A percentile compares a stretch with the other conserved stretches of the same genome.
These are phyloP conservation scores for Camellia lanceoleosa DNA, from an alignment of 148 eudicot species.

Conservation along the genomic window DNA sequence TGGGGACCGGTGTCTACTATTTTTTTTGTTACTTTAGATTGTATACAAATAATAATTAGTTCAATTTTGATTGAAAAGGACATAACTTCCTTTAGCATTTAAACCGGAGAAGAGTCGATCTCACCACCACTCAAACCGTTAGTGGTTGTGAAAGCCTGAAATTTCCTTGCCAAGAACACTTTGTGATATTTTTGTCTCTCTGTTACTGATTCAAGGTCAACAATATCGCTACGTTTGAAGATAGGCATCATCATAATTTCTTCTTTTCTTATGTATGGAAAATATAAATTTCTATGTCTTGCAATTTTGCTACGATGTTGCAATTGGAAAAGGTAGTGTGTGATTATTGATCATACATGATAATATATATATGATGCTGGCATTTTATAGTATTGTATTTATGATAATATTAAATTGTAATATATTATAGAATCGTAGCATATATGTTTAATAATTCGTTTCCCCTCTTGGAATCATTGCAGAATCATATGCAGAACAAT, in stretches of 20 bases:
- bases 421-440: neutral
- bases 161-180: slow-evolving; percentile 31
- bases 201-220: slow-evolving; percentile 7
- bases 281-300: slow-evolving; percentile 1
- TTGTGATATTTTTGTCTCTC: slow-evolving; percentile 22
- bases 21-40: slow-evolving; percentile 31
- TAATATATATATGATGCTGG: neutral
- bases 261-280: slow-evolving; percentile 7
- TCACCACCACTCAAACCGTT: slow-evolving; percentile 29
- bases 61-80: slow-evolving; percentile 16
- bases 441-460: neutral
- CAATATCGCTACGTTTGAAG: neutral
- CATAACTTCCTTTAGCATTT: slow-evolving; percentile 11
- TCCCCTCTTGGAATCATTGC: neutral
- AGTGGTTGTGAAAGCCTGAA: slow-evolving; percentile 34
- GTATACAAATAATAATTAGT: slow-evolving; percentile 14
- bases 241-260: slow-evolving; percentile 5
- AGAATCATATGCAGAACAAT: neutral
- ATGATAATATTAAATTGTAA: neutral
- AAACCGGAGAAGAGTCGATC: slow-evolving; percentile 15
- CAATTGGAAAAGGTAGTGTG: neutral
- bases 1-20: slow-evolving; percentile 35
- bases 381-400: too few relatives aligned
- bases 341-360: neutral
- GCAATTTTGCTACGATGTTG: neutral